Percentiles rank a stretch among this genome's conserved stretches.
Evolutionary conservation across 106 monocot species (phyloP).

Genomic region (Dendrobium huoshanense): DNA sequence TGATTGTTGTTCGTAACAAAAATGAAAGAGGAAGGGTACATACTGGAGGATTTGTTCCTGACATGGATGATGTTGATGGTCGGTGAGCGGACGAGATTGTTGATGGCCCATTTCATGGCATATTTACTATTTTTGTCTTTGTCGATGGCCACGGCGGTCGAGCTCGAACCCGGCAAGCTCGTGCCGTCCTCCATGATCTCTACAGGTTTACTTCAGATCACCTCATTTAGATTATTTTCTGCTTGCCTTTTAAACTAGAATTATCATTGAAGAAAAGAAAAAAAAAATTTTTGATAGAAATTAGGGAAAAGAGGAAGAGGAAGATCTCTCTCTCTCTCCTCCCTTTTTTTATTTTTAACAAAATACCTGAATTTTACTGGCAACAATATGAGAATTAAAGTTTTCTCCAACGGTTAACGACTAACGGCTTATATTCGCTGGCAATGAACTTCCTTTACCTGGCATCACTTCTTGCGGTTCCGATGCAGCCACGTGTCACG

Average conservation of each 20-base stretch:
- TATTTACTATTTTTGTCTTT: slow-evolving; percentile 64
- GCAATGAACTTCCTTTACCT: neutral
- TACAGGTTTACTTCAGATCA: neutral
- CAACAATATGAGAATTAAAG: neutral
- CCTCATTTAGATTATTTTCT: neutral
- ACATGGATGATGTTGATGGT: slow-evolving; percentile 59
- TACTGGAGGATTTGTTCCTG: slow-evolving; percentile 13
- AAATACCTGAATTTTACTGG: neutral
- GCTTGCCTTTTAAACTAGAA: neutral
- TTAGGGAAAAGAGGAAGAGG: neutral
- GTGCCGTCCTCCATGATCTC: neutral
- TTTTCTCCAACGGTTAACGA: neutral
- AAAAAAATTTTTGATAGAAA: neutral
- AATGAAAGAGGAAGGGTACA: neutral
- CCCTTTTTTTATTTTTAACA: neutral
- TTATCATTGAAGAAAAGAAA: neutral
- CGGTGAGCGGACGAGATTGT: slow-evolving; percentile 33
- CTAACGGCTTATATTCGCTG: neutral
- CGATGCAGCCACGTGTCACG: neutral
- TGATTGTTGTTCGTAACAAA: neutral
- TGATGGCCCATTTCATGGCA: slow-evolving; percentile 41
- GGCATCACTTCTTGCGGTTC: neutral
- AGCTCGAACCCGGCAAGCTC: slow-evolving; percentile 10
- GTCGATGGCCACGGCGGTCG: slow-evolving; percentile 71
- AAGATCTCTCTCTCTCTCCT: neutral